A percentile compares a stretch with the other conserved stretches of the same genome.
Evolutionary conservation across 1,139 yeast genomes (phyloP).

Genomic region (Candida anutae): DNA sequence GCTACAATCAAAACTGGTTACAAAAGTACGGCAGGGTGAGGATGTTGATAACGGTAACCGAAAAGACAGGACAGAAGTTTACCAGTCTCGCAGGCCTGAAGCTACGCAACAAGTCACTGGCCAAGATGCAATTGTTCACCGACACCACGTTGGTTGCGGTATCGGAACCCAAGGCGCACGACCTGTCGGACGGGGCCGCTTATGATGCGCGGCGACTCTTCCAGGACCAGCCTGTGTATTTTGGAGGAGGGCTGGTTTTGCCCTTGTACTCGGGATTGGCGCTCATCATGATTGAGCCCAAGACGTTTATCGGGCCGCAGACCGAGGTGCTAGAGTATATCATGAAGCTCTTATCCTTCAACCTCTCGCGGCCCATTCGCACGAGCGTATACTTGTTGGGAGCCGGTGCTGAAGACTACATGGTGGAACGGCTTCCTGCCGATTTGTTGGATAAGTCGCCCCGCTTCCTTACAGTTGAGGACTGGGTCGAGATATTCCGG

Average conservation of each 20-base stretch:
- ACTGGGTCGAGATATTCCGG: constrained; percentile 42
- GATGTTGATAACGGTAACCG: constrained; percentile 58
- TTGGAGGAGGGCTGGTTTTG: constrained; percentile 16
- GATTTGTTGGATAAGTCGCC: constrained; percentile 39
- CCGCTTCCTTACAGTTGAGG: constrained; percentile 44
- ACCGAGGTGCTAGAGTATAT: constrained; percentile 61
- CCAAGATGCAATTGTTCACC: constrained; percentile 54
- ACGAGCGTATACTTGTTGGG: constrained; percentile 55
- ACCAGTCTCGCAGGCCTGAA: constrained; percentile 40
- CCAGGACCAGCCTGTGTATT: constrained; percentile 30
- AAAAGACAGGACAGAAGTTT: constrained; percentile 53
- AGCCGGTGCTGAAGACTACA: constrained; percentile 75
- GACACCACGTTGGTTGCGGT: constrained; percentile 46
- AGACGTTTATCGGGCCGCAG: constrained; percentile 15
- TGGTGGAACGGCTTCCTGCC: constrained; percentile 26
- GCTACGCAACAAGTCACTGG: constrained; percentile 49
- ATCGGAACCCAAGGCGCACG: constrained; percentile 18
- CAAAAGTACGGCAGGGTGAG: constrained; percentile 67
- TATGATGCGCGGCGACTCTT: constrained; percentile 32
- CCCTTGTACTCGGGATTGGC: constrained; percentile 25
- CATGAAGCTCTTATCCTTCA: constrained; percentile 54
- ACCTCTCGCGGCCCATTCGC: constrained; percentile 38
- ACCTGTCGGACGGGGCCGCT: constrained; percentile 19
- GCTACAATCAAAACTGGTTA: constrained; percentile 67
- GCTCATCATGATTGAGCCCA: constrained; percentile 58